Conservation (phyloP, 805 yeast genomes). For the Yarrowia yakushimensis region DNA sequence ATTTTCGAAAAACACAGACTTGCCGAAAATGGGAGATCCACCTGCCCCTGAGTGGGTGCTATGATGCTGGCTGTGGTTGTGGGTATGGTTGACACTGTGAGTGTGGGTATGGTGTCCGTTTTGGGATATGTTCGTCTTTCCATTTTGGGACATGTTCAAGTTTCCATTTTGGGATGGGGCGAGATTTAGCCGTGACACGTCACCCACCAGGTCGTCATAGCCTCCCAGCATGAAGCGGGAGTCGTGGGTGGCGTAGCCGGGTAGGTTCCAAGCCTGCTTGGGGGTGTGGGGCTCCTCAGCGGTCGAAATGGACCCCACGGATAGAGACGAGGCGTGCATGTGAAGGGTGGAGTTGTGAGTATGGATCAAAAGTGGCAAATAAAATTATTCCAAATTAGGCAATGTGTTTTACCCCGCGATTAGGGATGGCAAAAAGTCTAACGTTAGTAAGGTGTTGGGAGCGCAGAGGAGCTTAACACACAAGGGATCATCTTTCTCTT, state of each 20-base stretch:
- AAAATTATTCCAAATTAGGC: slow-evolving; percentile 21
- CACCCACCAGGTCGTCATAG: slow-evolving; percentile 22
- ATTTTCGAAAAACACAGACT: slow-evolving; percentile 20
- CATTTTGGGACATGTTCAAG: neutral
- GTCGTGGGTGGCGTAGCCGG: slow-evolving; percentile 18
- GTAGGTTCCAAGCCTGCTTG: slow-evolving; percentile 23
- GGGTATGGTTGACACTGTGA: neutral
- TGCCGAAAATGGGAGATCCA: slow-evolving; percentile 10
- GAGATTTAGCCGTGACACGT: slow-evolving; percentile 18
- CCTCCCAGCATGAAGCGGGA: slow-evolving; percentile 13
- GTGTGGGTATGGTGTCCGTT: neutral
- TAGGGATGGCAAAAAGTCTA: slow-evolving; percentile 25
- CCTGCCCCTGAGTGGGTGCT: neutral
- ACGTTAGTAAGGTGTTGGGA: slow-evolving; percentile 22
- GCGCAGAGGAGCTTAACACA: neutral
- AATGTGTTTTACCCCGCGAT: slow-evolving; percentile 24
- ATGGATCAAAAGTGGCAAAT: slow-evolving; percentile 17
- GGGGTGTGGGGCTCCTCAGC: slow-evolving; percentile 24
- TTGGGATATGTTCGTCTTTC: neutral
- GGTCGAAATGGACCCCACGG: slow-evolving; percentile 22
- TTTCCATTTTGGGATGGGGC: slow-evolving; percentile 19
- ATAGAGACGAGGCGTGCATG: slow-evolving; percentile 22
- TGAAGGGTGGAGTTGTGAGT: neutral
- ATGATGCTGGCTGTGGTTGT: neutral
- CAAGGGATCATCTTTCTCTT: neutral